A percentile compares a stretch with the other conserved stretches of the same genome.
Evolutionary conservation across 768 basidiomycete species (phyloP).

Genomic region (Xerocomellus chrysenteron): DNA sequence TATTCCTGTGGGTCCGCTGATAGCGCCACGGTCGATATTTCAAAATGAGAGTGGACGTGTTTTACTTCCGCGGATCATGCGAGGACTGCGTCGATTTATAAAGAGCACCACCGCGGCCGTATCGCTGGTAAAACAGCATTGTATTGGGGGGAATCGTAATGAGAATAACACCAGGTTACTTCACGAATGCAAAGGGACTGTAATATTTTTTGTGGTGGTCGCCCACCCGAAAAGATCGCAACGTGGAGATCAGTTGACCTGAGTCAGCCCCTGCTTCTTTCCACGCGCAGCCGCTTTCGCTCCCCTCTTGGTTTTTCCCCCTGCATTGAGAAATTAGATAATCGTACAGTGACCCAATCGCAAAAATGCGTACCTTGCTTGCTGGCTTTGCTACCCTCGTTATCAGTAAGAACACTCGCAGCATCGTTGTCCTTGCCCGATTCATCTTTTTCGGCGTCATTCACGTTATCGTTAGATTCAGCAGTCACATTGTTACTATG

Average conservation of each 20-base stretch:
- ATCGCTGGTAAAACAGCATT: slow-evolving; percentile 9
- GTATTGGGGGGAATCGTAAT: slow-evolving; percentile 1
- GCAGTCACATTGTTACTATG: slow-evolving; percentile 24
- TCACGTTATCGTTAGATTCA: slow-evolving; percentile 22
- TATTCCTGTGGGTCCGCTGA: neutral
- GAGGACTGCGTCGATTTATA: neutral
- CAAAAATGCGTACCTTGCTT: slow-evolving; percentile 15
- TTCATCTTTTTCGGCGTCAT: slow-evolving; percentile 28
- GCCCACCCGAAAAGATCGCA: slow-evolving; percentile 3
- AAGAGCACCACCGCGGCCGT: slow-evolving; percentile 4
- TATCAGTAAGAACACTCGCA: slow-evolving; percentile 19
- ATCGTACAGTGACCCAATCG: neutral
- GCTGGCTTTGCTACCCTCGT: slow-evolving; percentile 8
- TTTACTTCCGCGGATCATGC: slow-evolving; percentile 13
- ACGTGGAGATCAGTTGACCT: neutral
- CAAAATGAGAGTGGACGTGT: neutral
- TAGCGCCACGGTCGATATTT: neutral
- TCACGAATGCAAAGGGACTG: neutral
- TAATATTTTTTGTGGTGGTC: slow-evolving; percentile 3
- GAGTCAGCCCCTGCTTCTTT: neutral
- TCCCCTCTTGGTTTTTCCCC: neutral
- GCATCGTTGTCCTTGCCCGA: slow-evolving; percentile 24
- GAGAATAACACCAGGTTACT: slow-evolving; percentile 22
- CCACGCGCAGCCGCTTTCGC: neutral
- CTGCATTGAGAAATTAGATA: slow-evolving; percentile 15